Conservation (phyloP, 176 grass and related monocot genomes). For the Carex parvula region DNA sequence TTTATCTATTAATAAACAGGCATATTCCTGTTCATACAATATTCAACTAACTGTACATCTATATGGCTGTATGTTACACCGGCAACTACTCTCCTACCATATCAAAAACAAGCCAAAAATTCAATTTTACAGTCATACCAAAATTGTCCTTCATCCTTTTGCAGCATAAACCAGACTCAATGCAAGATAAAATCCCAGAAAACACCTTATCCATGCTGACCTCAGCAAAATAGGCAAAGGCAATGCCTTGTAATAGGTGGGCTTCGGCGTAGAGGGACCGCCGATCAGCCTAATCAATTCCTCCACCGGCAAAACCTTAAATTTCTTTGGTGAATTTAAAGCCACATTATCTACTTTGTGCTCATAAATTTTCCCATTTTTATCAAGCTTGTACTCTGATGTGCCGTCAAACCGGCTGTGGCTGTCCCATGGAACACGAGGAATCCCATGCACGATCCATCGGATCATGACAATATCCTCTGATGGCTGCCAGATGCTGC, state of each 20-base stretch:
- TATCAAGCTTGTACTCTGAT: conserved; percentile 90
- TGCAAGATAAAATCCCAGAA: conserved; percentile 41
- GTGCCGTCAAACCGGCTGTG: conserved; percentile 88
- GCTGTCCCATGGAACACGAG: conserved; percentile 79
- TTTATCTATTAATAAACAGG: conserved; percentile 12
- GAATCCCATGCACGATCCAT: conserved; percentile 90
- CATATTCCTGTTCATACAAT: neutral
- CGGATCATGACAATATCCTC: conserved; percentile 92
- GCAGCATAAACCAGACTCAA: conserved; percentile 40
- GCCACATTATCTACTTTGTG: conserved; percentile 87
- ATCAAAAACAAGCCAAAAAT: conserved; percentile 34
- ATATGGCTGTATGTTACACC: conserved; percentile 12
- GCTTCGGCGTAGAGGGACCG: conserved; percentile 63
- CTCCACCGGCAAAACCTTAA: conserved; percentile 55
- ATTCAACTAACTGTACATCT: conserved; percentile 24
- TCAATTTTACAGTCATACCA: conserved; percentile 19
- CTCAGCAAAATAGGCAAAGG: conserved; percentile 39
- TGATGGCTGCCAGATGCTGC: conserved; percentile 90
- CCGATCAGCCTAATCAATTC: conserved; percentile 73
- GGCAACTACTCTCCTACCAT: conserved; percentile 37
- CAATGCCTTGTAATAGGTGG: conserved; percentile 80
- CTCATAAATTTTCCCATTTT: conserved; percentile 85
- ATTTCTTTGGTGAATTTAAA: conserved; percentile 63
- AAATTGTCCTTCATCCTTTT: conserved; percentile 46
- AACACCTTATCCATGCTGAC: conserved; percentile 60